Percentiles rank a stretch among this genome's conserved stretches.
phyloP scores from a whole-genome alignment of 2,329 filamentous ascomycete species.

The Herpotrichia juniperi region DNA sequence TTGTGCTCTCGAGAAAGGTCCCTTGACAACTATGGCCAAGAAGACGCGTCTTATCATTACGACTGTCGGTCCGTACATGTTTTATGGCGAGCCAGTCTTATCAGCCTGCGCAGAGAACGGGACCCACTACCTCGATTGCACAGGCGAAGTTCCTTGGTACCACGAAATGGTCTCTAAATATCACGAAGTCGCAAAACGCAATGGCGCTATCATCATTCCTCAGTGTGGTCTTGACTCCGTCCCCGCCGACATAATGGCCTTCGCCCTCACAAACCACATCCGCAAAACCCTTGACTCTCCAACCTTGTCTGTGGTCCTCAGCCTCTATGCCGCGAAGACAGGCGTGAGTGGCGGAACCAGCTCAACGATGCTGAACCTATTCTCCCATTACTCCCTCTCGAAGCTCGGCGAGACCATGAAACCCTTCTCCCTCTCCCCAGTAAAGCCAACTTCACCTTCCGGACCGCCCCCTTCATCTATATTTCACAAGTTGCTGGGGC shows the following conservation, averaged over 20 bases:
- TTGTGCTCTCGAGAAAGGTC: constrained; percentile 52
- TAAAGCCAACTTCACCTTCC: constrained; percentile 45
- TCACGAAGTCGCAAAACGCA: constrained; percentile 63
- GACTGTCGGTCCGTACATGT: constrained; percentile 67
- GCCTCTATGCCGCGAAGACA: constrained; percentile 59
- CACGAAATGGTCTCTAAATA: constrained; percentile 67
- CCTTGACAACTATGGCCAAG: constrained; percentile 58
- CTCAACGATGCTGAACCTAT: constrained; percentile 66
- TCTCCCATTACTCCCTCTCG: constrained; percentile 54
- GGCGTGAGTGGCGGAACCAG: constrained; percentile 63
- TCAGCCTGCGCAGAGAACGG: constrained; percentile 68
- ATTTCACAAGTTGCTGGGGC: constrained; percentile 55
- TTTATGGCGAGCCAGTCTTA: constrained; percentile 68
- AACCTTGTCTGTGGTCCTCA: constrained; percentile 58
- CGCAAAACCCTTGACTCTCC: constrained; percentile 58
- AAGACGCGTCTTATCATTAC: constrained; percentile 66
- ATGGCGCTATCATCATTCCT: constrained; percentile 65
- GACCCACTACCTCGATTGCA: constrained; percentile 72
- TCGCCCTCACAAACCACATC: constrained; percentile 59
- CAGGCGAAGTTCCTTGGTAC: constrained; percentile 70
- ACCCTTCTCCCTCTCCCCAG: constrained; percentile 59
- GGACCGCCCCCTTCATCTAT: constrained; percentile 44
- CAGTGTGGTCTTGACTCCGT: constrained; percentile 67
- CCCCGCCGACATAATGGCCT: constrained; percentile 63
- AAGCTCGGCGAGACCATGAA: constrained; percentile 55